Base-by-base conservation (phyloP, 2,329 filamentous ascomycete species). In the Talaromyces amestolkiae region DNA sequence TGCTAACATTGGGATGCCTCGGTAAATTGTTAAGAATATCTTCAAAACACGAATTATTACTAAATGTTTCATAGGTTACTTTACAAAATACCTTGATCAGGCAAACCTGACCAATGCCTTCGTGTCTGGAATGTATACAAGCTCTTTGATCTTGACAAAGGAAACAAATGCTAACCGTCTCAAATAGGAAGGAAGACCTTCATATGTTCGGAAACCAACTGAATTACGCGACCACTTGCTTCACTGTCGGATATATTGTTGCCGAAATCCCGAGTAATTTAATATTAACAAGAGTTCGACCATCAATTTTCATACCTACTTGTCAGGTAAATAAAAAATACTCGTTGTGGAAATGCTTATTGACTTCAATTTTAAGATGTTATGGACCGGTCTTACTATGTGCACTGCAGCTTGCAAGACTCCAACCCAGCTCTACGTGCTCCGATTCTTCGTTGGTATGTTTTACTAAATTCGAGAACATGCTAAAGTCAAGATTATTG, bases 241-340 rank as follows among this genome's bases (percentile, higher is more conserved):
- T 86, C 79, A 87, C 84, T 0, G 80, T 85, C 0, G 86, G 87
- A 6, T 89, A 89, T 68, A 83, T 86, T 0, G 77, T 88, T 62
- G 82, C 81, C 3, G 76, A 84, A 64, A 78, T 84, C n/a, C 82
- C 82, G 1, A 81, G 78, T 53, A 85, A 85, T 66, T 76, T 86
- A 11, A 74, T 85, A 6, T 73, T 2, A 58, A 54, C 33, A 2
- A 35, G 33, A 35, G 33, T 35, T 35, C 33, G 33, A 35, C 33
- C 33, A 35, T 35, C 33, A 35, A 35, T 35, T 35, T 35, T 35
- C 6, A 35, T 35, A 35, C 33, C 33, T 35, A 35, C 33, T 35
- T 35, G 33, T 11, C 33, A 35, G 33, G 33, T 35, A 35, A 35
- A 7, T 9, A 35, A 35, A 35, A 35, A 35, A 9, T 35, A 35